Evolutionary conservation across 352 stramenopile species (phyloP), one percentile per base, ranked within the genome.

Genomic region (Salisapilia sapeloensis): DNA sequence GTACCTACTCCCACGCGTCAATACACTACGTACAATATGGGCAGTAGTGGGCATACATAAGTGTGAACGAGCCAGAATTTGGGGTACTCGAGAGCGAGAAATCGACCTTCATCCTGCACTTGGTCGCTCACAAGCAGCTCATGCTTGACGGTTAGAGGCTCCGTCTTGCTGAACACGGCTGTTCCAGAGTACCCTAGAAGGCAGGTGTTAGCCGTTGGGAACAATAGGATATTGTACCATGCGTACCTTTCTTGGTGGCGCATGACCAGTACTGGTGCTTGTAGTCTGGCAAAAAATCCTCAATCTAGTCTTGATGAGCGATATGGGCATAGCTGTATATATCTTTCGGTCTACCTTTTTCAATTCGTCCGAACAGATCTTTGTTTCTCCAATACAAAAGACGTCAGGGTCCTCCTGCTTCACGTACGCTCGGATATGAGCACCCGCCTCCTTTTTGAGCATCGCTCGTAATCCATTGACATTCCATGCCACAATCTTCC

Each of bases 41-140:
- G 14, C 12, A 4, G 20, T 35, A 9, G 23, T 18, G 11, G 1
- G 16, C 43, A 23, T 33, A 66, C 71, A 42, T 87, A 87, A 16
- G 70, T 86, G 42, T 90, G 74, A n/a, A 90, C 65, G 11, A 90
- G 48, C 74, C 74, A 90, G 28, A 85, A 85, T 4, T 39, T 46
- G 1, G 56, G 44, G 39, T 64, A 90, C 44, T 90, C 74, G 15
- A 83, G 45, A 20, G 70, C 74, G 20, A 90, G 33, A 44, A 84
- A 85, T 20, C 74, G 66, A 34, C 74, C 74, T 58, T 90, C 74
- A 28, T 78, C 45, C 35, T 83, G 63, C 2, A 39, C 33, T n/a
- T 44, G 64, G 6, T 56, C 44, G 16, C 45, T 44, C 10, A 82
- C 48, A 0, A 83, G 29, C 23, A 90, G 62, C 40, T 78, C 52